Evolutionary conservation across 1,284 basidiomycete genomes (phyloP), one percentile per base, ranked within the genome.

Genomic region (Rhodotorula sp.): DNA sequence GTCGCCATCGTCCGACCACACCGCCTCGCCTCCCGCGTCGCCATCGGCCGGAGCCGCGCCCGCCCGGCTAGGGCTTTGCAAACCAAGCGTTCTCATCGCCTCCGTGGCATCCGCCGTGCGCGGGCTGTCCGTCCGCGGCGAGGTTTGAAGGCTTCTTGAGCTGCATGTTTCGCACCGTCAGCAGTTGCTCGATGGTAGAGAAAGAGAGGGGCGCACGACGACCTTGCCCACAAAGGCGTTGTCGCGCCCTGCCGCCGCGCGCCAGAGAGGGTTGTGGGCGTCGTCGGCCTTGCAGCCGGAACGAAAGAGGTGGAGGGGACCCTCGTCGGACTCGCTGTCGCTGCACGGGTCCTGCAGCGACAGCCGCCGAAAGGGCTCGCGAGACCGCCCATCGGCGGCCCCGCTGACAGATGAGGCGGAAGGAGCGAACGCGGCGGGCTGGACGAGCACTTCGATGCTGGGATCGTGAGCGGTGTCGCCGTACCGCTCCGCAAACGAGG

Each of bases 61-160:
- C 3, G 6, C 51, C 5, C 13, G 41, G 10, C 29, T 32, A 63
- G 62, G 53, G 61, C 66, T 63, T 21, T 12, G 32, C 58, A 68
- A 68, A 64, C 70, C 70, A 64, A 67, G 70, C 66, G 53, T 51
- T 46, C 58, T 57, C 66, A 64, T 71, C 70, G 10, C 44, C 46
- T 36, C 50, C 61, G 41, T 54, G 41, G 48, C 34, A 12, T 29
- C 36, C 54, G 34, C 22, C 58, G 63, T 50, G 22, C 44, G 41
- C 51, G 57, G 58, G 27, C 55, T 61, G 17, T 15, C 32, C 34
- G 50, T 55, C 25, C 3, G 41, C 32, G 57, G 56, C 44, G 61
- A 51, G 51, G 39, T 66, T 60, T 50, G 64, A 15, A 41, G 46
- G 64, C 29, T 44, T 63, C 64, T 60, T 63, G 51, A 66, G 66